phyloP scores from a whole-genome alignment of 108 stramenopile genomes.

The Parmales sp. region DNA sequence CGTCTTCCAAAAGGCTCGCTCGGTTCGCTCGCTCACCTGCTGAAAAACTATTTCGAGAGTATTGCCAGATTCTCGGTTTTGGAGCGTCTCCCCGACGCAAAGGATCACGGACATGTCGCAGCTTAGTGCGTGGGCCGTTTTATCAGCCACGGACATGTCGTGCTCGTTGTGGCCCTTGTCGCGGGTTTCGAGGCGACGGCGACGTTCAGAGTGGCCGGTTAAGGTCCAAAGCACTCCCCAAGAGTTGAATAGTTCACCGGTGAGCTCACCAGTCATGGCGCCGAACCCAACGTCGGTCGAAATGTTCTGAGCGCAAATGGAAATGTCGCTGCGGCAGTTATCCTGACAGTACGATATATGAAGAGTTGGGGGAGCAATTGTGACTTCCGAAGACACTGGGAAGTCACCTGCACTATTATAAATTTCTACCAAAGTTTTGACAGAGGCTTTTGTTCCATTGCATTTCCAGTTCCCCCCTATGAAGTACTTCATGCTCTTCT shows the following conservation, averaged over 20 bases:
- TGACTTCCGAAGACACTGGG: constrained; percentile 36
- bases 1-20: too few relatives aligned
- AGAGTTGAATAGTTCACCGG: constrained; percentile 26
- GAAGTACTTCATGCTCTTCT: too few relatives aligned
- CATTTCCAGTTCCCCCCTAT: constrained; percentile 35
- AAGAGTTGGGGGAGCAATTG: constrained; percentile 40
- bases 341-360: constrained; percentile 1
- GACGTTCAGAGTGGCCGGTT: constrained; percentile 47
- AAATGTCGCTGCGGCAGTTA: constrained; percentile 28
- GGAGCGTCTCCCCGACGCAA: constrained; percentile 36
- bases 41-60: constrained; percentile 12
- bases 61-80: constrained; percentile 44
- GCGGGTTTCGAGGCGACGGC: constrained; percentile 39
- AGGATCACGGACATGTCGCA: constrained; percentile 28
- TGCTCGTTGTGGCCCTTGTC: constrained; percentile 38
- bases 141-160: constrained; percentile 33
- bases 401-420: constrained; percentile 38
- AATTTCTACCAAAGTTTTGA: constrained; percentile 14
- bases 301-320: constrained; percentile 18
- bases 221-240: constrained; percentile 49
- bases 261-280: constrained; percentile 52
- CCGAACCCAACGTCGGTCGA: constrained; percentile 20
- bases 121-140: constrained; percentile 46
- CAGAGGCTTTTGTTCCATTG: constrained; percentile 18
- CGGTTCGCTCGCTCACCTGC: too few relatives aligned